These are phyloP conservation scores for Artemisia tridentata DNA, from an alignment of 129 eudicot species.

Conservation along the genomic window DNA sequence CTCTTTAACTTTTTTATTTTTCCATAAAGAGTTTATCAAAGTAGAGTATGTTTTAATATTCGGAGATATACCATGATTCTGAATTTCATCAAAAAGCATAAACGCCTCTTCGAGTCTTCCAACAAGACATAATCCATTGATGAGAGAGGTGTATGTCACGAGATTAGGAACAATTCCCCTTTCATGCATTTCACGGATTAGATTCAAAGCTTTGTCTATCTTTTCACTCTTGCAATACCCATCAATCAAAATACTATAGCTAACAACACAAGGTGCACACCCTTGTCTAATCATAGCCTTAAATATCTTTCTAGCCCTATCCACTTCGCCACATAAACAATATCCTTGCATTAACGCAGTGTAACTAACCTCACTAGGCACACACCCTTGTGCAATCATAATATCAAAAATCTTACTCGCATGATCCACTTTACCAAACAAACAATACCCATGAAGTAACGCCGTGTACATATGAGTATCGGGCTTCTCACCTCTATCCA, in stretches of 20 bases:
- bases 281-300: slow-evolving; percentile 29
- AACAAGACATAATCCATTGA: slow-evolving; percentile 22
- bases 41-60: slow-evolving; percentile 28
- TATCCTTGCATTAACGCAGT: slow-evolving; percentile 34
- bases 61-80: slow-evolving; percentile 19
- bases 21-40: slow-evolving; percentile 28
- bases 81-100: background rate
- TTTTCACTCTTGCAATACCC: slow-evolving; percentile 30
- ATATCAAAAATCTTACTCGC: slow-evolving; percentile 17
- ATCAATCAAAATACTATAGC: slow-evolving; percentile 31
- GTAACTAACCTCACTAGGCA: slow-evolving; percentile 29
- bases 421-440: slow-evolving; percentile 17
- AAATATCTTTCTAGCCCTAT: slow-evolving; percentile 27
- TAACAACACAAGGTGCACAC: slow-evolving; percentile 25
- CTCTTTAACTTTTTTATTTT: slow-evolving; percentile 18
- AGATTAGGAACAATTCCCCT: slow-evolving; percentile 26
- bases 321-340: slow-evolving; percentile 28
- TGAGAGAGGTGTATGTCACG: slow-evolving; percentile 18
- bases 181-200: slow-evolving; percentile 24
- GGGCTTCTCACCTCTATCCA: slow-evolving; percentile 28
- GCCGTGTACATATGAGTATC: slow-evolving; percentile 31
- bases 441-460: slow-evolving; percentile 37
- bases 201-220: slow-evolving; percentile 21
- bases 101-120: slow-evolving; percentile 26
- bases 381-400: slow-evolving; percentile 33